Evolutionary conservation across 768 basidiomycete genomes (phyloP).

Genomic region (Lentinula lateritia): DNA sequence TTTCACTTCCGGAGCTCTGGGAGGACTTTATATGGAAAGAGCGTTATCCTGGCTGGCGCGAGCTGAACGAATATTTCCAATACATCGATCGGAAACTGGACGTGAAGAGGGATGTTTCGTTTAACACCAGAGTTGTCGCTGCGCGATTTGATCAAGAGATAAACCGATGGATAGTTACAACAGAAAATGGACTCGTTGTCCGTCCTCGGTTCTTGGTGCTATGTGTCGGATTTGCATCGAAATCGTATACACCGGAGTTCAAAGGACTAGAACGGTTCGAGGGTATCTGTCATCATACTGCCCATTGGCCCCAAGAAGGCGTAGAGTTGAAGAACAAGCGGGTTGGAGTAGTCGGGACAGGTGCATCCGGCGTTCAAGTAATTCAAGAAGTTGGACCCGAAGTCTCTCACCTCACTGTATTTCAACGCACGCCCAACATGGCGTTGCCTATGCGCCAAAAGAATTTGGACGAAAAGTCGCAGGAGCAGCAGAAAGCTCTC

Average conservation of each 20-base stretch:
- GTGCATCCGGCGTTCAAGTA: conserved; percentile 5
- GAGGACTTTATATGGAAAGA: conserved; percentile 5
- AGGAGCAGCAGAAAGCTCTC: conserved; percentile 12
- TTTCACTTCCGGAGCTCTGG: conserved; percentile 9
- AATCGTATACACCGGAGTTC: not conserved
- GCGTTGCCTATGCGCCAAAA: conserved; percentile 18
- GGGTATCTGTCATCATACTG: conserved; percentile 1
- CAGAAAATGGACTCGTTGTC: not conserved
- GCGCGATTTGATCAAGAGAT: conserved; percentile 7
- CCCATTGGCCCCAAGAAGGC: conserved; percentile 1
- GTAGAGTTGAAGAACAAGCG: not conserved
- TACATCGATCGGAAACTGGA: conserved; percentile 11
- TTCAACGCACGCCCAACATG: conserved; percentile 22
- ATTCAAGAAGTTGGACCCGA: conserved; percentile 19
- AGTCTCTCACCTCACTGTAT: conserved; percentile 18
- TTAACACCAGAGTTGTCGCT: conserved; percentile 10
- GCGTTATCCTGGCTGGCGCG: conserved; percentile 8
- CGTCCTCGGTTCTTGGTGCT: conserved; percentile 11
- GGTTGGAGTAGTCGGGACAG: conserved; percentile 10
- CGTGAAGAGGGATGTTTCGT: conserved; percentile 8
- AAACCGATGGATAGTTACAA: conserved; percentile 10
- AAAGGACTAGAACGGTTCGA: not conserved
- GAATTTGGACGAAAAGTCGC: conserved; percentile 8
- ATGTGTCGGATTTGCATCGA: conserved; percentile 11
- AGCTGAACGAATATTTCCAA: conserved; percentile 10